Percentiles rank a stretch among this genome's conserved stretches.
phyloP scores from a whole-genome alignment of 2,329 filamentous ascomycete species.

The Trichoderma aggressivum region DNA sequence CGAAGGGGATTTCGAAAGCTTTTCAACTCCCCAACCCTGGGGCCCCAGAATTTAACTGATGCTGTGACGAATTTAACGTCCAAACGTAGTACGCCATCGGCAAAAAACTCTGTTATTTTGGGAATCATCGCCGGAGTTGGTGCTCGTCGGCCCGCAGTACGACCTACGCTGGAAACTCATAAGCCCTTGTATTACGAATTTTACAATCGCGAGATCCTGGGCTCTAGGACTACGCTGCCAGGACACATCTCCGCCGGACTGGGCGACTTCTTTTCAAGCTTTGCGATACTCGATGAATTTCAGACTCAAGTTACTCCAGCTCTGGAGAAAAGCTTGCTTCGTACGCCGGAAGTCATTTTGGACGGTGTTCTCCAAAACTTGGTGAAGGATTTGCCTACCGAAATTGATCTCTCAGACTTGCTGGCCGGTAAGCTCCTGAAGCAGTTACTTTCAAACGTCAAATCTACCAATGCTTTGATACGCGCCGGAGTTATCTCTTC shows the following conservation, averaged over 20 bases:
- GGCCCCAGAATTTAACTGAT: slow-evolving; percentile 58
- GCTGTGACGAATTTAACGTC: slow-evolving; percentile 65
- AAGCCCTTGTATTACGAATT: slow-evolving; percentile 77
- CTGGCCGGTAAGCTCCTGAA: slow-evolving; percentile 74
- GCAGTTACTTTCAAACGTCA: slow-evolving; percentile 82
- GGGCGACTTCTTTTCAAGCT: slow-evolving; percentile 76
- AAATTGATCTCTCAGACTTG: slow-evolving; percentile 73
- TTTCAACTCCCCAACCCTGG: slow-evolving; percentile 55
- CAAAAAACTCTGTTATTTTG: slow-evolving; percentile 72
- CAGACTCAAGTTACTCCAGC: slow-evolving; percentile 72
- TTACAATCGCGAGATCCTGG: slow-evolving; percentile 80
- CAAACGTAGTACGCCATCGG: slow-evolving; percentile 61
- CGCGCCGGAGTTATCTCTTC: slow-evolving; percentile 71
- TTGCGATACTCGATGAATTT: slow-evolving; percentile 70
- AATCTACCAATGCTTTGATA: slow-evolving; percentile 79
- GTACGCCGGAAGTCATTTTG: slow-evolving; percentile 86
- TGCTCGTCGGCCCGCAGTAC: slow-evolving; percentile 63
- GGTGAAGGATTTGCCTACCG: slow-evolving; percentile 63
- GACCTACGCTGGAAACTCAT: slow-evolving; percentile 56
- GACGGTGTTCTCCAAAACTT: slow-evolving; percentile 74
- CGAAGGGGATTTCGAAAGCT: slow-evolving; percentile 75
- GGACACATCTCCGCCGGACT: slow-evolving; percentile 69
- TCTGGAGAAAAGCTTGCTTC: slow-evolving; percentile 82
- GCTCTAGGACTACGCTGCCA: slow-evolving; percentile 70
- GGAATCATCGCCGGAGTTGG: slow-evolving; percentile 87